phyloP scores from a whole-genome alignment of 2,329 filamentous ascomycete species.

The Penicillium brevicompactum region DNA sequence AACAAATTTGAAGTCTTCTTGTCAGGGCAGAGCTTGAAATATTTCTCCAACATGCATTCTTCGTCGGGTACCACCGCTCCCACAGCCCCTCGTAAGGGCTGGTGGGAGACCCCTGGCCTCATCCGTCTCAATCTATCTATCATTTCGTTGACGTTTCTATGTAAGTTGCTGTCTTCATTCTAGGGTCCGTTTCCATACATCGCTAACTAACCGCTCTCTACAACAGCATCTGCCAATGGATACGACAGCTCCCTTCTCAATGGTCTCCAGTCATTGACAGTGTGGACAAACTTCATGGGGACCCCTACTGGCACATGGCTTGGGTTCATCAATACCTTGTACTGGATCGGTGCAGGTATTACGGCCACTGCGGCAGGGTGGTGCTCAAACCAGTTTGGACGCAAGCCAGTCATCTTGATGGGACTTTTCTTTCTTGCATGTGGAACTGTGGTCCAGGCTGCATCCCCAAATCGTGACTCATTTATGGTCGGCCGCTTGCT shows the following conservation, averaged over 20 bases:
- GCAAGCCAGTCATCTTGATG: conserved; percentile 27
- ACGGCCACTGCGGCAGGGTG: not conserved
- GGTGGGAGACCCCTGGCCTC: too few species aligned
- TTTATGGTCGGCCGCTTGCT: conserved; percentile 39
- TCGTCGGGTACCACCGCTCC: too few species aligned
- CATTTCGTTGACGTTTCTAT: too few species aligned
- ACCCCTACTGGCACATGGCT: conserved; percentile 1
- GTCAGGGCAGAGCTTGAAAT: too few species aligned
- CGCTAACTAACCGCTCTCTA: too few species aligned
- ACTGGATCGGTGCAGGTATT: not conserved
- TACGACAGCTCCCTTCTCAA: conserved; percentile 11
- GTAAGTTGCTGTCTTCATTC: too few species aligned
- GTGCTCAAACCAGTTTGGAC: conserved; percentile 23
- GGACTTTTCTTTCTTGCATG: conserved; percentile 32
- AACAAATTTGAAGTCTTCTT: too few species aligned
- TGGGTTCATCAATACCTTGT: not conserved
- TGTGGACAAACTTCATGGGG: conserved; percentile 5
- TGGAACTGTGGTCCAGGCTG: conserved; percentile 22
- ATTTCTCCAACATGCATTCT: too few species aligned
- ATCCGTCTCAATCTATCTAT: too few species aligned
- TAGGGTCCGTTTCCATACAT: too few species aligned
- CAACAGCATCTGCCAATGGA: too few species aligned
- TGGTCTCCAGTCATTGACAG: conserved; percentile 4
- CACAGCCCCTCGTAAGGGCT: too few species aligned
- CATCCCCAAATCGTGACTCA: conserved; percentile 21